Evolutionary conservation across 1,139 yeast genomes (phyloP), one percentile per base, ranked within the genome.

Genomic region (Hanseniaspora sp.): DNA sequence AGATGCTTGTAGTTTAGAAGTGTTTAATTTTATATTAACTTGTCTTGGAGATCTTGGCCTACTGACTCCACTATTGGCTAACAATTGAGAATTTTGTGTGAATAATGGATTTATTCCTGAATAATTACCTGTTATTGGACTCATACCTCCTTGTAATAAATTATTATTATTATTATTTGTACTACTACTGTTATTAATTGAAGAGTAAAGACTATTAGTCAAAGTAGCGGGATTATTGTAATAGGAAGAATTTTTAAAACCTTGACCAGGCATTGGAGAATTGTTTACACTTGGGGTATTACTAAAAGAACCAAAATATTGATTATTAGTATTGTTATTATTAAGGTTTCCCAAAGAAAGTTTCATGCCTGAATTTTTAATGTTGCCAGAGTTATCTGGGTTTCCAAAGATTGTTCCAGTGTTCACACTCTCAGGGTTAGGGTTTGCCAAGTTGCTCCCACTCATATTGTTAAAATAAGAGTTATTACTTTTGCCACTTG

Each of bases 31-130:
- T 11, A 51, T 13, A 17, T 51, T 51, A 5, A 51, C 54, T 30
- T 51, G 54, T 9, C 54, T 35, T 5, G 54, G 54, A 1, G 54
- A 51, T 38, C 54, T 38, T 15, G 54, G 54, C 44, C 54, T 51
- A 8, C 46, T 46, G 30, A 49, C 39, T n/a, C 42, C 45, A 6
- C 38, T 15, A 17, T 34, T 34, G 28, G 35, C 45, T 8, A 45
- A 33, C 18, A 51, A 23, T 15, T 51, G 54, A n/a, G 54, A 47
- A 39, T 49, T 49, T 31, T 49, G 53, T 15, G 46, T 46, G 18
- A 51, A 47, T 6, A 51, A 29, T 2, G 43, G 35, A 31, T 51
- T 51, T 31, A 51, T 44, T 1, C 48, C 54, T 4, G 48, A 31
- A 31, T 44, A 51, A 35, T 37, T 37, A 11, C 39, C 35, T 9